Conservation (phyloP, 306 rosid genomes). For the Echinosophora koreensis region DNA sequence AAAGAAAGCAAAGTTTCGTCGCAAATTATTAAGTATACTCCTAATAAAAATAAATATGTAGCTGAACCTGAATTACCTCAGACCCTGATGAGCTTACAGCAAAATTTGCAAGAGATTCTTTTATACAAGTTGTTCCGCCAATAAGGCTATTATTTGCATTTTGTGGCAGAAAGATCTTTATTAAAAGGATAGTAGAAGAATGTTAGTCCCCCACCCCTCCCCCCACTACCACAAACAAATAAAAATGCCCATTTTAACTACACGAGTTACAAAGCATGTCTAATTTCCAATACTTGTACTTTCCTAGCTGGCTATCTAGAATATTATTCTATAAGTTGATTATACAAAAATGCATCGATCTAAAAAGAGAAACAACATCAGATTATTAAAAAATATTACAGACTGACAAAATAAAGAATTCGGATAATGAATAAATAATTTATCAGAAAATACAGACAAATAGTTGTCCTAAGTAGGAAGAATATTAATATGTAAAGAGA, state of each 20-base stretch:
- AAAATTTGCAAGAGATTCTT: background rate
- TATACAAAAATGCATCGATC: constrained; percentile 21
- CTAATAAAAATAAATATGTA: constrained; percentile 18
- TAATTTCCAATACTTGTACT: background rate
- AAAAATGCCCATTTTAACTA: constrained; percentile 9
- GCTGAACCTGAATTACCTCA: constrained; percentile 8
- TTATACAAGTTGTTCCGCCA: constrained; percentile 2
- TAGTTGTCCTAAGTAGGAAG: constrained; percentile 8
- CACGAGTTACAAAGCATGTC: constrained; percentile 15
- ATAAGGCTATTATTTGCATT: background rate
- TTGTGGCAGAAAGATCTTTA: background rate
- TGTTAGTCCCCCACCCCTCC: constrained; percentile 1
- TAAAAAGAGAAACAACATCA: constrained; percentile 7
- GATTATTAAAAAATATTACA: constrained; percentile 8
- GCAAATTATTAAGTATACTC: constrained; percentile 22
- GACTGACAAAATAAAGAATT: background rate
- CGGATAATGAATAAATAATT: constrained; percentile 21
- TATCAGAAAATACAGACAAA: constrained; percentile 14
- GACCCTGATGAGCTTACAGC: constrained; percentile 17
- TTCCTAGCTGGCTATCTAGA: constrained; percentile 14
- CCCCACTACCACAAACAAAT: background rate
- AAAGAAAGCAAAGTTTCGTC: constrained; percentile 19
- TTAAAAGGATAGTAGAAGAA: background rate
- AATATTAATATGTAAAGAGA: constrained; percentile 1
- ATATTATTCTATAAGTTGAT: constrained; percentile 23